These are phyloP conservation scores for Penicillium canariense DNA, from an alignment of 495 filamentous ascomycete species.

Conservation along the genomic window DNA sequence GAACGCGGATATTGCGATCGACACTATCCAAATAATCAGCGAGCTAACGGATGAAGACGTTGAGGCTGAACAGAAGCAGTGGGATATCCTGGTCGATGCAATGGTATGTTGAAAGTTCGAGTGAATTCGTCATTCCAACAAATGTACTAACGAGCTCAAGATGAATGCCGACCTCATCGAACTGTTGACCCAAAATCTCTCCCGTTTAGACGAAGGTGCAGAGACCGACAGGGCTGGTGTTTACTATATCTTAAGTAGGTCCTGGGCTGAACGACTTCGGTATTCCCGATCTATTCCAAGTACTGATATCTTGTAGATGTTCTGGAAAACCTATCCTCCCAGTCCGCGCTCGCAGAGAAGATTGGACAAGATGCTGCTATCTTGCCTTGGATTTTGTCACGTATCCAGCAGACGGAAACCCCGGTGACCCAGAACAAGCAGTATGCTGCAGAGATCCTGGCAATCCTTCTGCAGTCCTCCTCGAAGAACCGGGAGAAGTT, in stretches of 20 bases:
- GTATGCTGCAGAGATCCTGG: conserved; percentile 87
- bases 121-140: too few relatives aligned
- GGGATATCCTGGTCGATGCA: conserved; percentile 75
- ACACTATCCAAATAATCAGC: conserved; percentile 82
- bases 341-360: conserved; percentile 60
- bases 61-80: conserved; percentile 76
- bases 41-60: conserved; percentile 97
- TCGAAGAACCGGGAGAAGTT: conserved; percentile 60
- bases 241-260: conserved; percentile 72
- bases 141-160: conserved; percentile 31
- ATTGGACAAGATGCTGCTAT: conserved; percentile 66
- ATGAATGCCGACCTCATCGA: conserved; percentile 78
- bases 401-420: conserved; percentile 62
- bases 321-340: conserved; percentile 81
- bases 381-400: conserved; percentile 71
- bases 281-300: background rate
- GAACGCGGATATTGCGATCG: conserved; percentile 96
- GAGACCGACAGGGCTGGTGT: conserved; percentile 81
- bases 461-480: conserved; percentile 78
- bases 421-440: conserved; percentile 85
- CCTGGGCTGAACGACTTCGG: background rate
- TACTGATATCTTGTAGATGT: conserved; percentile 47
- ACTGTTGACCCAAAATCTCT: conserved; percentile 78
- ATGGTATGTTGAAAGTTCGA: conserved; percentile 48
- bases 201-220: conserved; percentile 74